Evolutionary conservation across 495 filamentous ascomycete genomes (phyloP), one percentile per base, ranked within the genome.

Genomic region (Penicillium waksmanii): DNA sequence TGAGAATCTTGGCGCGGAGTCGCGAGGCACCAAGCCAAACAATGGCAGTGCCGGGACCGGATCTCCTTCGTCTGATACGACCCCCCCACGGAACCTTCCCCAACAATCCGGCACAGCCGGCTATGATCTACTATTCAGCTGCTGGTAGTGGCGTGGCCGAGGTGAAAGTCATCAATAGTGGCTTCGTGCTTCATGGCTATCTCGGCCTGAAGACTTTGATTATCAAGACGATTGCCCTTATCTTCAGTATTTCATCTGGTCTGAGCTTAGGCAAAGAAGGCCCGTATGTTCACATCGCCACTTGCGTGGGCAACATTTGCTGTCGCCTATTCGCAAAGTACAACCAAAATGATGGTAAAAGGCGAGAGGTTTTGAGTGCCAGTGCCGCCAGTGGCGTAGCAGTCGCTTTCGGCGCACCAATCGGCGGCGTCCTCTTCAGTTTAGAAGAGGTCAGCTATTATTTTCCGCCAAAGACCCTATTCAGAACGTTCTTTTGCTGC

Each of bases 401-500:
- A 15, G 94, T 98, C 17, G 94, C 94, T 19, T 98, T 98, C 71
- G 94, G 94, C 25, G 93, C 94, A 2, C 94, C 94, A 11, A 88
- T 97, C 51, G 91, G 92, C 10, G 94, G 94, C 38, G 94, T 98
- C 13, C 82, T 98, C 8, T 98, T 98, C 72, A 92, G 92, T 55
- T 76, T 98, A 23, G 94, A 98, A 74, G 94, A 98, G 81, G 92
- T 97, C 66, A 90, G 83, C 71, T 98, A 98, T 72, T 98, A 97
- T 70, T 97, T 97, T 73, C 95, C 94, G 4, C 90, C 95, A n/a
- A 98, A 98, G 75, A 97, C 94, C 3, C 84, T 98, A 3, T 98
- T 98, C 77, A 82, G 95, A 40, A 98, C 95, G 1, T 98, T 98
- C 79, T 98, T 97, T 76, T 97, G 93, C 73, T 98, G 94, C 73